These are phyloP conservation scores for Sporothrix brasiliensis DNA, from an alignment of 2,329 filamentous ascomycete genomes.

Conservation along the genomic window DNA sequence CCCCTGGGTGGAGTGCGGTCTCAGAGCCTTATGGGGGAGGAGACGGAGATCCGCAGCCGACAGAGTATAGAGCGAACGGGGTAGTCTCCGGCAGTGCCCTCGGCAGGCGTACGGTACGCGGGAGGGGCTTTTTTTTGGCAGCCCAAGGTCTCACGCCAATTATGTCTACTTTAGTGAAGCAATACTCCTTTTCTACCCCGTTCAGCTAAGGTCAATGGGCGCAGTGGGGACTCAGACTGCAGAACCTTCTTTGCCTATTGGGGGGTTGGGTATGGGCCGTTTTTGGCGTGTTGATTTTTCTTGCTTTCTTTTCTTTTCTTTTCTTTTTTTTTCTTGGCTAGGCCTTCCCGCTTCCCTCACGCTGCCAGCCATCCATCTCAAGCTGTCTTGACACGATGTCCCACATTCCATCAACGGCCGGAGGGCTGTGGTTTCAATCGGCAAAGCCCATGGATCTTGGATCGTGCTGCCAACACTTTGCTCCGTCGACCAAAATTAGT, in stretches of 20 bases:
- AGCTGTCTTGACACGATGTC: background rate
- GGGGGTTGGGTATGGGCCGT: too few relatives aligned
- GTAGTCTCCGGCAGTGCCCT: background rate
- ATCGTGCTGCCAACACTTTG: constrained; percentile 1
- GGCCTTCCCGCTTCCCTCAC: background rate
- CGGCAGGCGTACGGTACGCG: background rate
- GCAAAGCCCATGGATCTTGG: background rate
- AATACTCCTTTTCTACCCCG: too few relatives aligned
- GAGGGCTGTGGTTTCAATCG: background rate
- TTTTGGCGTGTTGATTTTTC: too few relatives aligned
- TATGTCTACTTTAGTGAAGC: background rate
- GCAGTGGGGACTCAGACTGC: constrained; percentile 2
- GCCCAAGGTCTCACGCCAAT: background rate
- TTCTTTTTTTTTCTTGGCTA: background rate
- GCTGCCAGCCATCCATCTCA: constrained; percentile 3
- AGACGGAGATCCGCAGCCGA: background rate
- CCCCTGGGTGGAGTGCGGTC: background rate
- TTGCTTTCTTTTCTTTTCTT: too few relatives aligned
- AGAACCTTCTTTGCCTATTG: background rate
- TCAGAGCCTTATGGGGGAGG: constrained; percentile 11
- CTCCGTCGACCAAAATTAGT: too few relatives aligned
- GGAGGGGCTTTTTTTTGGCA: background rate
- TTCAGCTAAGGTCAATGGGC: background rate
- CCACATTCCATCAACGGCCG: background rate
- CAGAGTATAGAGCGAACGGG: background rate